Conservation (phyloP, 805 yeast species). For the Candida ipomoeae region DNA sequence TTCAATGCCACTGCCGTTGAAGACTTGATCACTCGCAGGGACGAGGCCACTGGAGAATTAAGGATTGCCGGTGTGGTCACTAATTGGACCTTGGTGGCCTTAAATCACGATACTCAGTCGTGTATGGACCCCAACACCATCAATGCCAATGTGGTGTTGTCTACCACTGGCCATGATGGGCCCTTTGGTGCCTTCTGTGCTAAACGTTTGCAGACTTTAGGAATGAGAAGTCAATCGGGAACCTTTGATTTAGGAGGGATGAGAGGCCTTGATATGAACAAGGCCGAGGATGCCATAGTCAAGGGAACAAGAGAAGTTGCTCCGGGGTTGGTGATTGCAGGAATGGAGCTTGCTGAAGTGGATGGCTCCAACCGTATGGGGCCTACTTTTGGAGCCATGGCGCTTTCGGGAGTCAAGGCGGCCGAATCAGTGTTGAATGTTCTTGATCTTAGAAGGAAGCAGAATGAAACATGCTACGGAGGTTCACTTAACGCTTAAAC, state of each 20-base stretch:
- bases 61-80: slow-evolving; percentile 78
- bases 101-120: slow-evolving; percentile 71
- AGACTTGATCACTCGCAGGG: slow-evolving; percentile 70
- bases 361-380: slow-evolving; percentile 82
- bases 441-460: slow-evolving; percentile 34
- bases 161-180: slow-evolving; percentile 80
- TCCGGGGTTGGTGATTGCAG: slow-evolving; percentile 65
- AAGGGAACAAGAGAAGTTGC: slow-evolving; percentile 61
- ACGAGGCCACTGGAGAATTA: slow-evolving; percentile 50
- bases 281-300: slow-evolving; percentile 72
- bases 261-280: slow-evolving; percentile 78
- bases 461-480: slow-evolving; percentile 23
- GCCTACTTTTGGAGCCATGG: slow-evolving; percentile 82
- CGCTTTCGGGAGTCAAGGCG: slow-evolving; percentile 72
- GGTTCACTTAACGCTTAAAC: slow-evolving; percentile 4
- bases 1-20: slow-evolving; percentile 81
- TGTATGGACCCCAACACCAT: slow-evolving; percentile 84
- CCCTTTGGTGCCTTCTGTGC: slow-evolving; percentile 80
- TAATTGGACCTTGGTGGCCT: slow-evolving; percentile 75
- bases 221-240: slow-evolving; percentile 21
- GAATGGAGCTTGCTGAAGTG: slow-evolving; percentile 77
- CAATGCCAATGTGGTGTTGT: slow-evolving; percentile 58
- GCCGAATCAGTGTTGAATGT: slow-evolving; percentile 51
- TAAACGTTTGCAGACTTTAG: slow-evolving; percentile 48
- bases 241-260: slow-evolving; percentile 52